Base-by-base conservation (phyloP, 495 filamentous ascomycete species). In the Acidomyces sp. region DNA sequence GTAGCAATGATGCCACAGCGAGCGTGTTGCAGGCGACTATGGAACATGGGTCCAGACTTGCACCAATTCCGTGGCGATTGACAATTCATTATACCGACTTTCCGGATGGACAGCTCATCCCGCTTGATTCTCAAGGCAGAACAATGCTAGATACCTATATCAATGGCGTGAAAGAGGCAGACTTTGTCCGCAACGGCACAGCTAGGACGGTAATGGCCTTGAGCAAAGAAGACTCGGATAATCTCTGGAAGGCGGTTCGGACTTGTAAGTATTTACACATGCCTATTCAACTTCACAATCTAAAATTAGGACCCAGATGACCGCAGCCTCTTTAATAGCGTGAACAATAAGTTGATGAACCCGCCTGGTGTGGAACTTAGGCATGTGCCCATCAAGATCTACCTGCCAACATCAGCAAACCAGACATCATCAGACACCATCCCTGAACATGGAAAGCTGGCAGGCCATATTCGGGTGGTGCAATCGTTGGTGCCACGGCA, bases 101-200 rank as follows among this genome's bases (percentile, higher is more conserved):
- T 64, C 79, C 79, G 1, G 52, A 62, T 21, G 72, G 77, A 24
- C 71, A 80, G 21, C 68, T 84, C 20, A 70, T 83, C 24, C 69
- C 66, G 12, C 68, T 79, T 12, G 80, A 84, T 50, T 59, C 58
- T 1, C 62, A 74, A 12, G 74, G 74, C 7, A 70, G 71, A 53
- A 64, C 73, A 24, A 63, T 72, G 53, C 75, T 80, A 41, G 90
- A 96, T 57, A 80, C 85, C 0, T 96, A 85, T 56, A 83, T 92
- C 47, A 94, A 97, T 52, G 80, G 75, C 46, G 84, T 92, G 44
- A 99, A 96, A 60, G 88, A 93, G 63, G 92, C 90, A 15, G 88
- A 94, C 55, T 93, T 85, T 52, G 65, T 94, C 23, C 75, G 90
- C 24, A 86, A 93, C 44, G 86, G 90, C 15, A 93, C 78, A 10